phyloP scores from a whole-genome alignment of 2,329 filamentous ascomycete species.

The Hortaea sp. region DNA sequence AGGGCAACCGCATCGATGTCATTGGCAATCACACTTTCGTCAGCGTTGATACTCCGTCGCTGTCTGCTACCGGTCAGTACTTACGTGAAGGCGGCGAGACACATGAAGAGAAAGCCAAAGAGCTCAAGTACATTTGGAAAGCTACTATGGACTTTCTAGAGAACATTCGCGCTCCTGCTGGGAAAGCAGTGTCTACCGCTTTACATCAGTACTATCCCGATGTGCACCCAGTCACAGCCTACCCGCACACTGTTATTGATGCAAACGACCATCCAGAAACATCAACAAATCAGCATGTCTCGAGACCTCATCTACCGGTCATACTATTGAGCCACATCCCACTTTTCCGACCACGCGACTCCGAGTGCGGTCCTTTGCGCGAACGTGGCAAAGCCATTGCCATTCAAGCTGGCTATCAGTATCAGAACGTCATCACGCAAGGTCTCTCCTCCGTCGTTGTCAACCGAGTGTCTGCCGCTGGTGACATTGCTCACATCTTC shows the following conservation, averaged over 20 bases:
- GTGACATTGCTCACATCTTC: conserved; percentile 76
- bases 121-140: conserved; percentile 51
- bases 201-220: conserved; percentile 38
- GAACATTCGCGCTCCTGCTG: conserved; percentile 53
- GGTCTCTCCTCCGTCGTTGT: conserved; percentile 67
- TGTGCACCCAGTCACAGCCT: conserved; percentile 1
- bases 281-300: conserved; percentile 7
- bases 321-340: conserved; percentile 87
- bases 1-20: conserved; percentile 82
- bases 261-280: conserved; percentile 13
- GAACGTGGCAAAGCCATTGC: conserved; percentile 80
- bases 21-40: conserved; percentile 94
- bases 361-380: conserved; percentile 75
- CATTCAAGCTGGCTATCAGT: conserved; percentile 77
- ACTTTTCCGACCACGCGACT: conserved; percentile 69
- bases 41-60: conserved; percentile 76
- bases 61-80: conserved; percentile 62
- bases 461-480: conserved; percentile 49
- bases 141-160: conserved; percentile 70
- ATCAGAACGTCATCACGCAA: conserved; percentile 83
- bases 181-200: conserved; percentile 58
- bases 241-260: conserved; percentile 25
- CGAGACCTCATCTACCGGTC: conserved; percentile 59
- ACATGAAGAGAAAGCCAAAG: conserved; percentile 27
- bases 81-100: conserved; percentile 45